A percentile compares a stretch with the other conserved stretches of the same genome.
Evolutionary conservation across 2,329 filamentous ascomycete species (phyloP).

Genomic region (Penicillium brasilianum): DNA sequence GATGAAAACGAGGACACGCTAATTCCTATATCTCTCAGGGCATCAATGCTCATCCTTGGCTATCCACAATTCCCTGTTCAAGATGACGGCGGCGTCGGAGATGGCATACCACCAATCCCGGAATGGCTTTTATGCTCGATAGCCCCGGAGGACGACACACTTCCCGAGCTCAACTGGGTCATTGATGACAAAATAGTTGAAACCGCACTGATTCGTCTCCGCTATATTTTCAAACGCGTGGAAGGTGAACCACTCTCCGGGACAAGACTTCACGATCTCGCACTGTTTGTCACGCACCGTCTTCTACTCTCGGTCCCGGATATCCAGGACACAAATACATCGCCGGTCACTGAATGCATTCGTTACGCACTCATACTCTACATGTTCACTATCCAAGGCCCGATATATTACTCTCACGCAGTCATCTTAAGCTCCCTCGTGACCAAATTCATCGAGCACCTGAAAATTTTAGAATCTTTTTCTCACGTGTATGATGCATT

Average conservation of each 20-base stretch:
- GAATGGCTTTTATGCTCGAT: slow-evolving; percentile 53
- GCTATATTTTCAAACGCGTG: slow-evolving; percentile 48
- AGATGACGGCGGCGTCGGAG: slow-evolving; percentile 54
- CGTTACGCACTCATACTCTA: slow-evolving; percentile 56
- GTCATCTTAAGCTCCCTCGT: slow-evolving; percentile 47
- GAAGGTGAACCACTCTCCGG: slow-evolving; percentile 34
- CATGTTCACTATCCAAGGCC: slow-evolving; percentile 60
- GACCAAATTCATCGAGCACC: slow-evolving; percentile 37
- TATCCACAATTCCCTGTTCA: slow-evolving; percentile 60
- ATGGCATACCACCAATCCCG: slow-evolving; percentile 56
- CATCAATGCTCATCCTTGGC: slow-evolving; percentile 62
- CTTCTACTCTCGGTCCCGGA: slow-evolving; percentile 42
- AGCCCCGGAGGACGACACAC: slow-evolving; percentile 8
- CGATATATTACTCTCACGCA: slow-evolving; percentile 61
- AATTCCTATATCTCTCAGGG: slow-evolving; percentile 47
- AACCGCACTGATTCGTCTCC: slow-evolving; percentile 53
- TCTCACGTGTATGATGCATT: slow-evolving; percentile 32
- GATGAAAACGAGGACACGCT: not conserved
- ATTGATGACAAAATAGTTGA: slow-evolving; percentile 43
- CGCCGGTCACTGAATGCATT: slow-evolving; percentile 50
- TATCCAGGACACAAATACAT: slow-evolving; percentile 1
- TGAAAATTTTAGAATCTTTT: slow-evolving; percentile 31
- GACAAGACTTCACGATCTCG: slow-evolving; percentile 60
- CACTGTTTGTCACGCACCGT: slow-evolving; percentile 60
- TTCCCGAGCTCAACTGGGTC: slow-evolving; percentile 24